Base-by-base conservation (phyloP, 176 grass and related monocot species). In the Metroxylon sagu region DNA sequence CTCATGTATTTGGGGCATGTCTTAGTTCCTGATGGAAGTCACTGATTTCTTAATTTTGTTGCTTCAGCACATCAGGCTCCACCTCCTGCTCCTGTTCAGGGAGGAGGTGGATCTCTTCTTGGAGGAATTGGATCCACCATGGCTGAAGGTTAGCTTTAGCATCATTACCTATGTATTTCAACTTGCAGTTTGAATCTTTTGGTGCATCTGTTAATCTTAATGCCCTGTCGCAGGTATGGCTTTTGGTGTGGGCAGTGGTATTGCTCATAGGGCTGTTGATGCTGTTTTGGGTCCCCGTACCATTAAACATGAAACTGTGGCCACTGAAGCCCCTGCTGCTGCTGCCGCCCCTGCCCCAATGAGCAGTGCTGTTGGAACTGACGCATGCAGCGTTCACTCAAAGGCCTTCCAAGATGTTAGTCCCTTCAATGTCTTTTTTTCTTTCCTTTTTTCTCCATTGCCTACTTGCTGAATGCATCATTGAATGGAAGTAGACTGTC, bases 351-450 rank as follows among this genome's bases (percentile, higher is more conserved):
- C 21, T 23, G 18, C 80, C 16, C 62, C 74, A 67, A 14, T 29
- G 35, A 68, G 30, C 35, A 89, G 70, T 8, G 5, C 65, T 55
- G 49, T 57, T 60, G 71, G 48, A 48, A 60, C 60, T 62, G 86
- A 95, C 50, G 54, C 83, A 17, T 95, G 90, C 4, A 57, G 14
- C 67, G 81, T 74, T 66, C 79, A 89, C 52, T 64, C 69, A 0
- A 89, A 79, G 77, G 86, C 90, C 35, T 89, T 95, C 49, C 90
- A 87, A 81, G 90, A 89, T 16, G 90, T 95, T 86, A 61, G 79
- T 29, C 35, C 35, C 3, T 43, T 14, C 12, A 2, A 10, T 8
- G 2, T 12, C 2, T 12, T 43, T 8, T 6, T 39, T 43, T 14
- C 3, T 43, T 14, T 35, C 2, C 31, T 0, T 35, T 31, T 39